phyloP scores from a whole-genome alignment of 2,329 filamentous ascomycete genomes.

The Epichloe gansuensis region DNA sequence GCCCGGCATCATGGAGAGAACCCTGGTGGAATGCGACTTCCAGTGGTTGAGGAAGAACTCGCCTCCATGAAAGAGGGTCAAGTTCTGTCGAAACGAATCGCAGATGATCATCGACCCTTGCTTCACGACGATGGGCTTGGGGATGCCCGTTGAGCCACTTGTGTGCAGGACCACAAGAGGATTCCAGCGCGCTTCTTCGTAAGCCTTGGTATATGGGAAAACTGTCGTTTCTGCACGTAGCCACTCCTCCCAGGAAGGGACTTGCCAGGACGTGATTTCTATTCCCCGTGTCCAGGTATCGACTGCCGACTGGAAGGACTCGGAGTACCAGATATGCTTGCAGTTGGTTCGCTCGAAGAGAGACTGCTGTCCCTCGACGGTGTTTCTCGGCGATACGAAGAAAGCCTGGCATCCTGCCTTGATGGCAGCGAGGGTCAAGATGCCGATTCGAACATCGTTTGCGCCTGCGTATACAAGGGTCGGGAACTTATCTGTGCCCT shows the following conservation, averaged over 20 bases:
- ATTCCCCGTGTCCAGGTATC: constrained; percentile 6
- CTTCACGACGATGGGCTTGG: constrained; percentile 23
- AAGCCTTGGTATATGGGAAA: constrained; percentile 6
- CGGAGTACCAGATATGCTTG: constrained; percentile 21
- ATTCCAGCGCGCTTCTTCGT: constrained; percentile 6
- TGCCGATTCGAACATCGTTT: constrained; percentile 8
- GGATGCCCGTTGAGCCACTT: constrained; percentile 6
- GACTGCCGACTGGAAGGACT: constrained; percentile 5
- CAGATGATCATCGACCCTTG: constrained; percentile 25
- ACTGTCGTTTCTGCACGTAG: constrained; percentile 21
- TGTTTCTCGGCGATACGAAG: constrained; percentile 8
- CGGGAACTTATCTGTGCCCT: constrained; percentile 16
- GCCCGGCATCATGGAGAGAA: constrained; percentile 19
- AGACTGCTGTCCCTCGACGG: constrained; percentile 11
- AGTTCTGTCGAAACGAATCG: constrained; percentile 19
- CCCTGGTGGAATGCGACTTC: background rate
- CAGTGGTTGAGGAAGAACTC: background rate
- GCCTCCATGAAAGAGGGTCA: constrained; percentile 4
- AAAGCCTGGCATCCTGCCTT: constrained; percentile 8
- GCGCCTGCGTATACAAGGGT: constrained; percentile 22
- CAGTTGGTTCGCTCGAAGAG: constrained; percentile 32
- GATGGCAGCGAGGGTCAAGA: constrained; percentile 8
- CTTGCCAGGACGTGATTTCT: constrained; percentile 25
- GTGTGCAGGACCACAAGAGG: constrained; percentile 8
- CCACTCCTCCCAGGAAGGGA: constrained; percentile 20